Evolutionary conservation across 208 protist genomes (phyloP), one percentile per base, ranked within the genome.

Genomic region (Sergeia podlipaevii): DNA sequence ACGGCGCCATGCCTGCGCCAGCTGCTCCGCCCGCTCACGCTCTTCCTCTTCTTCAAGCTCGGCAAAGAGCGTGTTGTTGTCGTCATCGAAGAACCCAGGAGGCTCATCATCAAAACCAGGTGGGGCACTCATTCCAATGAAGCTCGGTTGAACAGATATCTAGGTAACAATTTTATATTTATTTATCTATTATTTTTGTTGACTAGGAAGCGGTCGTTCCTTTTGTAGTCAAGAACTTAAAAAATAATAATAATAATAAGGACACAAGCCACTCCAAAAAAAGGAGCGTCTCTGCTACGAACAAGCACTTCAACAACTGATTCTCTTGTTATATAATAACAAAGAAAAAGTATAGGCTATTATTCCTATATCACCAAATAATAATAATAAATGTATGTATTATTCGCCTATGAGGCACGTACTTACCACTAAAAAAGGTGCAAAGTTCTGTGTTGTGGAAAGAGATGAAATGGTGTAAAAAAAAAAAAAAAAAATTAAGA

Each of bases 1-100:
- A 26, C 63, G 62, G 24, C 82, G 71, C 89, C 89, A 96, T 53
- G 70, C 72, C 6, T 63, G 47, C 32, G 89, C 77, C 27, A 61
- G 66, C 50, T 45, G 48, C 32, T 78, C 69, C 39, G 60, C 56
- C 41, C 49, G 54, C 51, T 81, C 71, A 13, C 38, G 21, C 29
- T 60, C 57, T 46, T 80, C 64, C 24, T 77, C 75, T 57, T 72
- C 69, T 33, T 74, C 48, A 36, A 82, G 41, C 54, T 74, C 69
- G 2, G 49, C 54, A 3, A 77, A 46, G 18, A 80, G 51, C 32
- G 43, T 26, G n/a, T 63, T 26, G 5, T 13, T 17, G 18, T 24
- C 41, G n/a, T 7, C 41, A 11, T 74, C 61, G 33, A 60, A 54
- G 34, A 74, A 74, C 5, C 71, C 65, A 3, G 65, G 60, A 43